A percentile compares a stretch with the other conserved stretches of the same genome.
Conservation (phyloP, 2,329 filamentous ascomycete genomes). For the Ophiostoma tasmaniense region DNA sequence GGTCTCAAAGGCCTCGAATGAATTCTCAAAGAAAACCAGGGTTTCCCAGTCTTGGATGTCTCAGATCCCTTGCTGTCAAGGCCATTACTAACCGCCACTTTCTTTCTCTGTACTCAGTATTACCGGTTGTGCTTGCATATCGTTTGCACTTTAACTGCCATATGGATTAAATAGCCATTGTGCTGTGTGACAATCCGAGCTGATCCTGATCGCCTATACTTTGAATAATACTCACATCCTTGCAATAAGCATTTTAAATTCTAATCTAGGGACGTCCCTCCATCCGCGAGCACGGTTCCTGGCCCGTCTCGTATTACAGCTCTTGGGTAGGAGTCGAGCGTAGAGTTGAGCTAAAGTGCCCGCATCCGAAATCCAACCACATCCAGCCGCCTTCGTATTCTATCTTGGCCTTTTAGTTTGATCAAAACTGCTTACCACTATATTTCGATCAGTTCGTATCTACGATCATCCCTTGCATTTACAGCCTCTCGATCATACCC, state of each 20-base stretch:
- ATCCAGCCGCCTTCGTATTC: background rate
- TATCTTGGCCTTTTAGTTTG: background rate
- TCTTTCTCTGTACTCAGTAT: background rate
- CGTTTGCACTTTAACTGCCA: background rate
- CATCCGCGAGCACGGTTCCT: background rate
- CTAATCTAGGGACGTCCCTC: background rate
- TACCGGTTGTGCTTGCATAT: background rate
- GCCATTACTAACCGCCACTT: background rate
- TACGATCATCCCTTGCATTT: background rate
- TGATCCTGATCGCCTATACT: background rate
- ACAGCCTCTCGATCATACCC: background rate
- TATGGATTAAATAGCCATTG: background rate
- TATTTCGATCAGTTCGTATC: background rate
- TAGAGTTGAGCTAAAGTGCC: background rate
- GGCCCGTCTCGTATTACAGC: background rate
- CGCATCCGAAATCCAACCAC: background rate
- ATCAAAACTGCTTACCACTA: background rate
- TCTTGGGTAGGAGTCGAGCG: background rate
- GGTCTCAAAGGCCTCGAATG: background rate
- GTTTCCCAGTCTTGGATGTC: background rate
- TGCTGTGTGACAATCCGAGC: background rate
- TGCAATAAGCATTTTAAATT: background rate
- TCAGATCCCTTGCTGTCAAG: background rate
- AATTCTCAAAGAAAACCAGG: background rate
- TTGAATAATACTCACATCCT: background rate